Evolutionary conservation across 176 grass and related monocot species (phyloP).

Genomic region (Eleusine coracana): DNA sequence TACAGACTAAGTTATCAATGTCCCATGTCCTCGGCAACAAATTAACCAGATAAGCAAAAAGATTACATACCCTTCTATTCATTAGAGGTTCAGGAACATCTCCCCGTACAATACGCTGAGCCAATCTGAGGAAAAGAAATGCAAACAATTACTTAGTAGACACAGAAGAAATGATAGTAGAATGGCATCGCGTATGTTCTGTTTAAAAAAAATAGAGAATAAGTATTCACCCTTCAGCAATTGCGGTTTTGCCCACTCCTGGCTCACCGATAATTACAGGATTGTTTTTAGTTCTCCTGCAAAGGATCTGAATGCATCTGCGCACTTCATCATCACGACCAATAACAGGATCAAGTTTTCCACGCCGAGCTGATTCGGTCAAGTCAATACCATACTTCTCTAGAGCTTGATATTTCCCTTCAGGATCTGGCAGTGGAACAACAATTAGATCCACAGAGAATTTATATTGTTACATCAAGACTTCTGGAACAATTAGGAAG

Average conservation of each 20-base stretch:
- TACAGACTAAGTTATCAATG: background rate
- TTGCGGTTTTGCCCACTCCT: constrained; percentile 94
- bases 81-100: constrained; percentile 95
- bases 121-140: constrained; percentile 57
- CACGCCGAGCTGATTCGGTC: constrained; percentile 84
- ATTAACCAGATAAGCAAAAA: constrained; percentile 10
- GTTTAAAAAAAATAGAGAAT: background rate
- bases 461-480: background rate
- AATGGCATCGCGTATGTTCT: background rate
- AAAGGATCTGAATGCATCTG: constrained; percentile 89
- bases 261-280: constrained; percentile 95
- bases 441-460: constrained; percentile 5
- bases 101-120: constrained; percentile 85
- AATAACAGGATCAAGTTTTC: constrained; percentile 93
- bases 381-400: constrained; percentile 97
- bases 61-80: constrained; percentile 71
- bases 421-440: constrained; percentile 69
- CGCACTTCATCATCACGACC: constrained; percentile 93
- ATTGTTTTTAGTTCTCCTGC: constrained; percentile 97
- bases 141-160: constrained; percentile 24
- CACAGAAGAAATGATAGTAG: background rate
- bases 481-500: constrained; percentile 10
- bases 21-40: background rate
- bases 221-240: constrained; percentile 81
- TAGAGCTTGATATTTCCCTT: constrained; percentile 87